Evolutionary conservation across 345 rosid species (phyloP), one percentile per base, ranked within the genome.

Genomic region (Mangifera indica): DNA sequence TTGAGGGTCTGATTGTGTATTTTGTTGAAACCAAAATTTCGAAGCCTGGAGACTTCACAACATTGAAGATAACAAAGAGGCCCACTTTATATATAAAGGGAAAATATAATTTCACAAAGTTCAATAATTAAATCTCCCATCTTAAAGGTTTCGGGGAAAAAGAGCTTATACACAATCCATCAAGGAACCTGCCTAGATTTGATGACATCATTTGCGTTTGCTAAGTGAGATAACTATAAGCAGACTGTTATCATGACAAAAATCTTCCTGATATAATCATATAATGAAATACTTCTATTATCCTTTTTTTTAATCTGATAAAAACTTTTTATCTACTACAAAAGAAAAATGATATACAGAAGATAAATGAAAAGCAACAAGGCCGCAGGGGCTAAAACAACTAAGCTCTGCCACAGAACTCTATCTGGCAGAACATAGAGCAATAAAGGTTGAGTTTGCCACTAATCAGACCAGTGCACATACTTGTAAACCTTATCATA

Each of bases 41-140:
- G 34, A 37, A 46, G 34, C 22, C 44, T 7, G 44, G 65, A 61
- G 21, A 12, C 65, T 61, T 37, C 40, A 61, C 65, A 61, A 61
- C 20, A 26, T 59, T 59, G 14, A 24, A 26, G 42, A 26, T 26
- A 26, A 59, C 63, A 26, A 14, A 14, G 7, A 37, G 5, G 53
- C 6, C 53, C 20, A 49, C n/a, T 49, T 4, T 14, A 49, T 14
- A 49, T 18, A 49, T 13, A 15, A 17, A 49, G 53, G 18, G 53
- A 7, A 49, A 2, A 49, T 49, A 15, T 49, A 49, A 49, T 49
- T 49, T 5, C n/a, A 49, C 18, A 49, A 49, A 49, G 15, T 49
- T 49, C 53, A 15, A 15, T 13, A 4, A 29, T 59, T 8, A 25
- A 14, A 25, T 14, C 4, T 8, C 59, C 6, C 37, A 58, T 13